Evolutionary conservation across 768 basidiomycete species (phyloP).

Genomic region (Mycena metata): DNA sequence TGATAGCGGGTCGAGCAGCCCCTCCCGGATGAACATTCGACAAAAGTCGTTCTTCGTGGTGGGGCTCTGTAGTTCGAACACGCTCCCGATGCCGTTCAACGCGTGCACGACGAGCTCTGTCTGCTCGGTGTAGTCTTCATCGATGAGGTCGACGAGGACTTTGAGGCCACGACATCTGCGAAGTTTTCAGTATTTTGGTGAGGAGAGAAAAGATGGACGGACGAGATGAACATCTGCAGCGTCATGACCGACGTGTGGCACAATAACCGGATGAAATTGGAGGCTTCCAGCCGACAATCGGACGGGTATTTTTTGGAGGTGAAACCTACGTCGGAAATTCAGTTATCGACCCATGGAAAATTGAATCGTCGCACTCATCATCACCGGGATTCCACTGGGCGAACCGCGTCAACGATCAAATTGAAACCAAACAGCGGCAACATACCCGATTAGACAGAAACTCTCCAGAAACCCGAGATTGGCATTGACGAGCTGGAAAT

Average conservation of each 20-base stretch:
- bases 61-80: slow-evolving; percentile 96
- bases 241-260: slow-evolving; percentile 95
- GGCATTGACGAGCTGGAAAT: slow-evolving; percentile 67
- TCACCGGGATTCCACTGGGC: slow-evolving; percentile 89
- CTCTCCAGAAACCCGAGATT: slow-evolving; percentile 93
- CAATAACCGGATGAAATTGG: slow-evolving; percentile 92
- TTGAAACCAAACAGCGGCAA: slow-evolving; percentile 8
- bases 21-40: slow-evolving; percentile 97
- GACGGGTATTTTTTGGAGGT: slow-evolving; percentile 95
- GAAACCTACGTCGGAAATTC: slow-evolving; percentile 67
- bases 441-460: slow-evolving; percentile 91
- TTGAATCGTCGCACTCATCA: slow-evolving; percentile 76
- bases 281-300: slow-evolving; percentile 95
- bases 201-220: slow-evolving; percentile 49
- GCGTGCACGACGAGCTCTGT: slow-evolving; percentile 93
- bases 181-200: neutral
- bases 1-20: slow-evolving; percentile 92
- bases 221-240: slow-evolving; percentile 99
- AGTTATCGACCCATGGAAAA: neutral
- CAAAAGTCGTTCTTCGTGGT: slow-evolving; percentile 99
- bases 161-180: slow-evolving; percentile 92
- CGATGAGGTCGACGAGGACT: slow-evolving; percentile 94
- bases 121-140: slow-evolving; percentile 95
- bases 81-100: slow-evolving; percentile 93
- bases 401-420: slow-evolving; percentile 25